Conservation (phyloP, 768 basidiomycete species). For the Tubosaeta sp. region DNA sequence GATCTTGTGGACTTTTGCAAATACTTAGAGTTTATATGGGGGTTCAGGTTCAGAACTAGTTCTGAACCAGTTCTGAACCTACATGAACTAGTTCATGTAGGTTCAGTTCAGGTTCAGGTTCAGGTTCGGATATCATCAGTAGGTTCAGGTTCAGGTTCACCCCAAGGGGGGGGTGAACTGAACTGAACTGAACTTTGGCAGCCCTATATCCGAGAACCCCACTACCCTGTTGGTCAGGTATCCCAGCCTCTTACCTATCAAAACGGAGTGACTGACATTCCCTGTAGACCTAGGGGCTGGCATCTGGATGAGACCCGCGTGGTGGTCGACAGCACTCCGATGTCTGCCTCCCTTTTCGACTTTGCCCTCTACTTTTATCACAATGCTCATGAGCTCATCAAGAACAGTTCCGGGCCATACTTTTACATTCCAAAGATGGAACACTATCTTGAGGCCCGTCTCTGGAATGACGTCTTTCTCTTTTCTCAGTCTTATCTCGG, state of each 20-base stretch:
- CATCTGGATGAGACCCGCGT: conserved; percentile 94
- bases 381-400: conserved; percentile 89
- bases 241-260: conserved; percentile 16
- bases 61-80: too few species aligned
- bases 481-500: conserved; percentile 90
- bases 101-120: too few species aligned
- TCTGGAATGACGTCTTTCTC: conserved; percentile 97
- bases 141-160: too few species aligned
- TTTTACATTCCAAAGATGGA: conserved; percentile 99
- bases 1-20: too few species aligned
- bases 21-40: too few species aligned
- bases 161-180: too few species aligned
- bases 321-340: conserved; percentile 79
- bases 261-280: background rate
- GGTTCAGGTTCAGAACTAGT: too few species aligned
- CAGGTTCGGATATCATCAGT: too few species aligned
- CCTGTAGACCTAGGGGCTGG: conserved; percentile 88
- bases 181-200: too few species aligned
- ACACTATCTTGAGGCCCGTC: conserved; percentile 91
- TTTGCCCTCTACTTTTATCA: conserved; percentile 97
- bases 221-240: conserved; percentile 91
- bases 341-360: conserved; percentile 94
- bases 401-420: conserved; percentile 86
- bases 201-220: conserved; percentile 73
- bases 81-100: too few species aligned